These are phyloP conservation scores for Arthrocladium fulminans DNA, from an alignment of 2,329 filamentous ascomycete species.

Conservation along the genomic window DNA sequence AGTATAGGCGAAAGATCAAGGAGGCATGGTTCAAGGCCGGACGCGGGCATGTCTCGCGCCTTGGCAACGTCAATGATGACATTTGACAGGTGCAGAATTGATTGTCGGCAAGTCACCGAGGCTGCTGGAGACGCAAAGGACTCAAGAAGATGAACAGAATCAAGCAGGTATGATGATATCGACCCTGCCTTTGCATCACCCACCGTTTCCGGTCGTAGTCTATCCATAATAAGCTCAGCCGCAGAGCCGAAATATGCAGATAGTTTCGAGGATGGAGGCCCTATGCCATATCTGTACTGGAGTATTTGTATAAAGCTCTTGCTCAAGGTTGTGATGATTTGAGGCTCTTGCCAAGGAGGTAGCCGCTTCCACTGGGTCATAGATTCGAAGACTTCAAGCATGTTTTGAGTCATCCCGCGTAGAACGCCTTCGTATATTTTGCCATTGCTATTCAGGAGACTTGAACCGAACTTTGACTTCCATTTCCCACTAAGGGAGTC, in stretches of 20 bases:
- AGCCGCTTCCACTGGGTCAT: constrained; percentile 78
- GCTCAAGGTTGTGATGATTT: constrained; percentile 60
- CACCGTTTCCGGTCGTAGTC: constrained; percentile 62
- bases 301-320: constrained; percentile 64
- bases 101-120: background rate
- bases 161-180: constrained; percentile 60
- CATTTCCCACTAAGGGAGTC: background rate
- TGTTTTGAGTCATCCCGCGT: constrained; percentile 61
- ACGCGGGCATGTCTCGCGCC: background rate
- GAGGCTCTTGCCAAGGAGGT: constrained; percentile 56
- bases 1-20: constrained; percentile 2
- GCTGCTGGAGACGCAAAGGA: background rate
- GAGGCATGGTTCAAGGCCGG: constrained; percentile 2
- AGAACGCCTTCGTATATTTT: constrained; percentile 47
- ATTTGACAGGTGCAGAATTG: background rate
- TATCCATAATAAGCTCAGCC: constrained; percentile 65
- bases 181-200: constrained; percentile 69
- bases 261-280: constrained; percentile 44
- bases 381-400: constrained; percentile 78
- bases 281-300: constrained; percentile 64
- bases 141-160: constrained; percentile 31
- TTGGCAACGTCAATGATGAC: background rate
- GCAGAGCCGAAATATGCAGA: constrained; percentile 60
- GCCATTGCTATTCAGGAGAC: constrained; percentile 29
- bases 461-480: constrained; percentile 4